Base-by-base conservation (phyloP, 768 basidiomycete species). In the Serpula lacrymans region DNA sequence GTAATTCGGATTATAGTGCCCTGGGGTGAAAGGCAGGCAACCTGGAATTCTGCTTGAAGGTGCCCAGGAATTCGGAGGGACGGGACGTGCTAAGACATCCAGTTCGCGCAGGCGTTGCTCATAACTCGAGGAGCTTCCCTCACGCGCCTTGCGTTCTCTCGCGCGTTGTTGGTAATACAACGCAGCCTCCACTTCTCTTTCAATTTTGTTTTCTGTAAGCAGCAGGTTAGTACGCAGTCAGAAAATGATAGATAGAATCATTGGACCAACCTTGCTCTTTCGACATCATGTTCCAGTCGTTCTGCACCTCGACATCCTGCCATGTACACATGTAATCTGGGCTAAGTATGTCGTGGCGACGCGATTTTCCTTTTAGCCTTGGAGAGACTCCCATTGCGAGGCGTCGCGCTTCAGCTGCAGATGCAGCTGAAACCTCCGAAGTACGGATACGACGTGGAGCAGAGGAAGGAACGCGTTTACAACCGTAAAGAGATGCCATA, bases 241-340 rank as follows among this genome's bases (percentile, higher is more conserved):
- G 13, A 28, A 21, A 20, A 21, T 23, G 11, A 2, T 4, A 16
- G 5, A 5, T 28, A 34, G 22, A 17, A 18, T 39, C 24, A 39
- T 25, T n/a, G 23, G 20, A 16, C 37, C 10, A 21, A 59, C 58
- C 38, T 17, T 33, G 23, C 14, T 27, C 37, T 26, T 20, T n/a
- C 24, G 25, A 23, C 11, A 14, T 33, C 22, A 39, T 29, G 28
- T 22, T 35, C 16, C 16, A 23, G 17, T 34, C 32, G 14, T 34
- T 21, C 9, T 39, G 20, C 26, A 20, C 18, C 17, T 38, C 41
- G 18, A 12, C 24, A n/a, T 30, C 40, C 36, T 37, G 11, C 37
- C 32, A 37, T 13, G 29, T 34, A 6, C n/a, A 17, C 21, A 13
- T 11, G 14, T 18, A 39, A 28, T 32, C 45, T 34, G 30, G 37